These are phyloP conservation scores for Exophiala mesophila DNA, from an alignment of 2,329 filamentous ascomycete species.

Conservation along the genomic window DNA sequence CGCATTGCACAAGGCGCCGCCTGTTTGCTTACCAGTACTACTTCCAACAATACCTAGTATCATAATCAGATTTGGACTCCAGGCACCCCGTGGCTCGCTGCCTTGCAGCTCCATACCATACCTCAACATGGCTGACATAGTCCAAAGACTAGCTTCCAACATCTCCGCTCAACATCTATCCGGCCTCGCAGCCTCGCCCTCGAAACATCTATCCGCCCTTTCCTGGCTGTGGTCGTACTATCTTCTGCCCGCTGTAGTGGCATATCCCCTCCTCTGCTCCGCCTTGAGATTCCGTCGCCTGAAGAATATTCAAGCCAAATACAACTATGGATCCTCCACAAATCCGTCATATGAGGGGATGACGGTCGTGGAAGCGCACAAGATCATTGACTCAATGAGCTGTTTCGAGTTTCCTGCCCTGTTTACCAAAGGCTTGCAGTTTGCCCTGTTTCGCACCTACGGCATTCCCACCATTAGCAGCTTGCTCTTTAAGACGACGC, in stretches of 20 bases:
- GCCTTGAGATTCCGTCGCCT: slow-evolving; percentile 21
- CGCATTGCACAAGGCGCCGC: no score
- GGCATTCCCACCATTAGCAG: slow-evolving; percentile 52
- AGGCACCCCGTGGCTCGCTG: no score
- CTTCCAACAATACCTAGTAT: no score
- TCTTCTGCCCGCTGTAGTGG: slow-evolving; percentile 15
- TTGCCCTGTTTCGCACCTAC: slow-evolving; percentile 43
- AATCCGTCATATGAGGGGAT: slow-evolving; percentile 35
- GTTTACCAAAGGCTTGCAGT: slow-evolving; percentile 25
- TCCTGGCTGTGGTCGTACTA: slow-evolving; percentile 22
- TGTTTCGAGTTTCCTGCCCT: slow-evolving; percentile 24
- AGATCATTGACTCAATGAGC: slow-evolving; percentile 19
- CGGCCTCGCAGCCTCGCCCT: slow-evolving; percentile 10
- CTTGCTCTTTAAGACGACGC: slow-evolving; percentile 46
- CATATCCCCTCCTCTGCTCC: slow-evolving; percentile 23
- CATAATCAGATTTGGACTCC: no score
- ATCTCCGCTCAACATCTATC: slow-evolving; percentile 10
- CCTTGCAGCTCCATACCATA: no score
- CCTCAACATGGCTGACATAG: slow-evolving; percentile 9
- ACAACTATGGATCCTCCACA: slow-evolving; percentile 20
- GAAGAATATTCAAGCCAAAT: slow-evolving; percentile 19
- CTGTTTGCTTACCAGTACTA: no score
- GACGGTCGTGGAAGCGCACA: slow-evolving; percentile 41
- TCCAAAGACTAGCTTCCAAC: slow-evolving; percentile 2
- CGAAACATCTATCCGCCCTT: slow-evolving; percentile 8